Evolutionary conservation across 2,329 filamentous ascomycete species (phyloP), one percentile per base, ranked within the genome.

Genomic region (Xylaria sp.): DNA sequence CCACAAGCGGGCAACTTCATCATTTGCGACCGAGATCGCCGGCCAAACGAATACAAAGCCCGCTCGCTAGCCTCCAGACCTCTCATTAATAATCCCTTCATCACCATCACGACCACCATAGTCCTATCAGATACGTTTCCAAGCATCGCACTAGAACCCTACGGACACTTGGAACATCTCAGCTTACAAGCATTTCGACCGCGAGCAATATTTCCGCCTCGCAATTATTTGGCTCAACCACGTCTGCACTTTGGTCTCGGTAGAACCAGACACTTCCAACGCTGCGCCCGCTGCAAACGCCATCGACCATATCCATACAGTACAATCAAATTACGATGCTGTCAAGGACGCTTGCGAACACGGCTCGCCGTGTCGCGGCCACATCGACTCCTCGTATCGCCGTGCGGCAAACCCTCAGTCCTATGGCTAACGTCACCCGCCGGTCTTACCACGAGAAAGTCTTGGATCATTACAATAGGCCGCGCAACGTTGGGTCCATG

Each of bases 381-480:
- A 83, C 74, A 67, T 83, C 76, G 76, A 80, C 69, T 76, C 83
- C 73, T 75, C 82, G 81, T 66, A 72, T 81, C 66, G 78, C 76
- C 46, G 73, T 79, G 62, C 82, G 83, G 50, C 83, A 84, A 75
- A 78, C 82, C 65, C 78, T 83, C 44, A 82, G 80, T 66, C 79
- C 80, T 34, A 77, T 78, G 48, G 75, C 84, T 57, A 77, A 81
- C 73, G 78, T 81, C 59, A 79, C 83, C 63, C 81, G 79, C 62
- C 81, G 85, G 48, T 82, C 81, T 37, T 87, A 87, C 74, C 85
- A 87, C 77, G 85, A 87, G 79, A 87, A 87, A 80, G 85, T 92
- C 74, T 87, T 97, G 73, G 93, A 97, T 81, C 93, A 95, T 83
- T 95, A 95, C 84, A 92, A 88, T 81, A 87, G 88, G 75, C 92